These are phyloP conservation scores for Albugo laibachii DNA, from an alignment of 352 stramenopile genomes.

Conservation along the genomic window DNA sequence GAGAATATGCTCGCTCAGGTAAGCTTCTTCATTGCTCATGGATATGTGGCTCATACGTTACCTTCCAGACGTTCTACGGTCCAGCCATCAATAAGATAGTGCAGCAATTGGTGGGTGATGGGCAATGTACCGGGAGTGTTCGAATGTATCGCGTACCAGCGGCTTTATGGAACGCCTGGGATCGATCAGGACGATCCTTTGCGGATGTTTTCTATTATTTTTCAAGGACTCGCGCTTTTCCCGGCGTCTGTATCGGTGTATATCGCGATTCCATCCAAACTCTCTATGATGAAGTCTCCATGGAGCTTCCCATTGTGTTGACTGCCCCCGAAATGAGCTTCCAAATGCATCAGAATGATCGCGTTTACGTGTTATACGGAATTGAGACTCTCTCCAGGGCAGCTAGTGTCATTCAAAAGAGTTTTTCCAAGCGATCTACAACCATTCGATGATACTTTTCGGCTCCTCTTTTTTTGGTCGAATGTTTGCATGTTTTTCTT, in stretches of 20 bases:
- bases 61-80: constrained; percentile 50
- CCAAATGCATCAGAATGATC: constrained; percentile 26
- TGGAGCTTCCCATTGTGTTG: constrained; percentile 58
- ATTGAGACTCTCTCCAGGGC: constrained; percentile 51
- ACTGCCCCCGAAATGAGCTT: constrained; percentile 34
- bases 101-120: constrained; percentile 51
- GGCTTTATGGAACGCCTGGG: constrained; percentile 16
- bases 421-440: no score
- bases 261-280: constrained; percentile 47
- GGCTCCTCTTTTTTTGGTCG: no score
- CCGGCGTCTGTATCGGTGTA: constrained; percentile 46
- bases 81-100: constrained; percentile 75
- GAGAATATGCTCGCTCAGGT: constrained; percentile 75
- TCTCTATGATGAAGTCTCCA: constrained; percentile 13
- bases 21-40: neutral
- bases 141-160: constrained; percentile 28
- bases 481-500: no score
- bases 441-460: no score
- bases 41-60: neutral
- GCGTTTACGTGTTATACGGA: constrained; percentile 52
- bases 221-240: constrained; percentile 21
- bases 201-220: constrained; percentile 40
- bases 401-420: constrained; percentile 23
- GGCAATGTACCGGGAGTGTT: constrained; percentile 57
- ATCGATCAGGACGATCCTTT: constrained; percentile 13